Conservation (phyloP, 2,329 filamentous ascomycete genomes). For the Colletotrichum sansevieriae region DNA sequence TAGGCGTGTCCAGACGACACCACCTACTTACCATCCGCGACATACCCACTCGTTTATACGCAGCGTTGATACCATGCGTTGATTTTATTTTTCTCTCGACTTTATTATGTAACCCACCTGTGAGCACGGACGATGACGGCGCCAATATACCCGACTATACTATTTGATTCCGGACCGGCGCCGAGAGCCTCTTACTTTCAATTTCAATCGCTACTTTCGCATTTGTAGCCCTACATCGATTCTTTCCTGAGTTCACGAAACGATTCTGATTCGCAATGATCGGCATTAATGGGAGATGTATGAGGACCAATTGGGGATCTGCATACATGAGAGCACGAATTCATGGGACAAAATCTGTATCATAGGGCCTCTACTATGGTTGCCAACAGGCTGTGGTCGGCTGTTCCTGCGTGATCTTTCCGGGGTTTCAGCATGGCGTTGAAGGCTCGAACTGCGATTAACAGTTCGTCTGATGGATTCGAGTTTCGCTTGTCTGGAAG, state of each 20-base stretch:
- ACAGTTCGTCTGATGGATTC: slow-evolving; percentile 24
- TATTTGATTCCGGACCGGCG: slow-evolving; percentile 43
- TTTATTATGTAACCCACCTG: slow-evolving; percentile 21
- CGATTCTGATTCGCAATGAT: slow-evolving; percentile 5
- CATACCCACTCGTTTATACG: slow-evolving; percentile 51
- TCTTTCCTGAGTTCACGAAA: slow-evolving; percentile 8
- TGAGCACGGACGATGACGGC: slow-evolving; percentile 31
- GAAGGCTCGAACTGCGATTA: slow-evolving; percentile 25
- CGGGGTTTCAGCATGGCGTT: slow-evolving; percentile 34
- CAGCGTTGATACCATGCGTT: slow-evolving; percentile 42
- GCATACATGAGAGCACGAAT: slow-evolving; percentile 8
- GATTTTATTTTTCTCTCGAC: slow-evolving; percentile 32
- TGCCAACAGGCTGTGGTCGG: slow-evolving; percentile 2
- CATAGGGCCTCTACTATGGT: background rate
- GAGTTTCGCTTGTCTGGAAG: slow-evolving; percentile 3
- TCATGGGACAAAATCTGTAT: slow-evolving; percentile 12
- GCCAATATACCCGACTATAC: slow-evolving; percentile 40
- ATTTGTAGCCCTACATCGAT: background rate
- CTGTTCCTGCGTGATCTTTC: slow-evolving; percentile 11
- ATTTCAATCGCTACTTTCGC: slow-evolving; percentile 29
- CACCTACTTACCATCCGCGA: slow-evolving; percentile 38
- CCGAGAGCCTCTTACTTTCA: slow-evolving; percentile 40
- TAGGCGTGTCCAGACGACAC: slow-evolving; percentile 46
- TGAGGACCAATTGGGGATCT: background rate
- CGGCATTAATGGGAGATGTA: slow-evolving; percentile 16